A percentile compares a stretch with the other conserved stretches of the same genome.
These are phyloP conservation scores for Cryphonectria parasitica DNA, from an alignment of 2,329 filamentous ascomycete species.

Conservation along the genomic window DNA sequence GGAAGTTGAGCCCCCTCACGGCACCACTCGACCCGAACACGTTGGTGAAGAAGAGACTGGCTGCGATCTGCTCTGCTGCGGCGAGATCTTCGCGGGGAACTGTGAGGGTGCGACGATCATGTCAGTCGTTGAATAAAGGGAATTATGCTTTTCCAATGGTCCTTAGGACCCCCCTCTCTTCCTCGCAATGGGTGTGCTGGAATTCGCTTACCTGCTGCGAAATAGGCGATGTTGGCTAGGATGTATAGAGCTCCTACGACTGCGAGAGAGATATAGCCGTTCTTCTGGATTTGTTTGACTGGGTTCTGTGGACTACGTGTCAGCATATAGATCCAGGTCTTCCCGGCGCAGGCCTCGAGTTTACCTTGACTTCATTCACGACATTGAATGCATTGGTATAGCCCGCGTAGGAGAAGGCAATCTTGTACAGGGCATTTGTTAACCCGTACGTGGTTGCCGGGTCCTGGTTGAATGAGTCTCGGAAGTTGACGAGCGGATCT, in stretches of 20 bases:
- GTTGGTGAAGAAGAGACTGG: constrained; percentile 60
- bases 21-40: constrained; percentile 57
- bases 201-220: constrained; percentile 46
- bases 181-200: background rate
- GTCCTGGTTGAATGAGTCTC: constrained; percentile 54
- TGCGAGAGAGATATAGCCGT: constrained; percentile 52
- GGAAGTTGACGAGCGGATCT: constrained; percentile 59
- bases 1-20: constrained; percentile 55
- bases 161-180: no score
- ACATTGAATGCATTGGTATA: constrained; percentile 64
- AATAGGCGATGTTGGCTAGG: constrained; percentile 63
- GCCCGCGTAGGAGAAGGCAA: constrained; percentile 61
- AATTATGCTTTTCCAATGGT: no score
- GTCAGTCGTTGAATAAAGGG: no score
- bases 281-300: constrained; percentile 56
- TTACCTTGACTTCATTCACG: constrained; percentile 58
- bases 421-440: constrained; percentile 63
- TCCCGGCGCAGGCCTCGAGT: no score
- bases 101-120: background rate
- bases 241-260: constrained; percentile 59
- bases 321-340: background rate
- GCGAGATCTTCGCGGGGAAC: constrained; percentile 57
- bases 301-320: constrained; percentile 50
- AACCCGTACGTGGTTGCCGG: constrained; percentile 49
- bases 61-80: constrained; percentile 55